Evolutionary conservation across 495 filamentous ascomycete genomes (phyloP).

Genomic region (Podospora bellae-mahoneyi): DNA sequence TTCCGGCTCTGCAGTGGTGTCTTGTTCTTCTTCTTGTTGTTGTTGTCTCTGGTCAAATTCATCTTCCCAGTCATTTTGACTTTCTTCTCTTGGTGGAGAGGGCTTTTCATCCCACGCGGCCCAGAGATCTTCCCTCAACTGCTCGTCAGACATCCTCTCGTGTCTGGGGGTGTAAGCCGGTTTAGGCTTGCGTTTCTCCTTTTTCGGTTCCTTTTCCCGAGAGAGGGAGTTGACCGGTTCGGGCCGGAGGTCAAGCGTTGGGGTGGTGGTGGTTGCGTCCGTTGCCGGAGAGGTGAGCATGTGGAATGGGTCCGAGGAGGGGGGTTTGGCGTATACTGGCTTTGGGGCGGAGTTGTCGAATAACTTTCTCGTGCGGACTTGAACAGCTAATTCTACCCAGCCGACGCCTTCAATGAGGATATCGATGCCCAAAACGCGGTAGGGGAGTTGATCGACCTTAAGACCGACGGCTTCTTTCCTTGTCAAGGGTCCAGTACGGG

Average conservation of each 20-base stretch:
- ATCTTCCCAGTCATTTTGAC: slow-evolving; percentile 3
- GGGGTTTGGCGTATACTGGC: background rate
- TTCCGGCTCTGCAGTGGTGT: slow-evolving; percentile 36
- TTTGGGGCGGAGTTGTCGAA: background rate
- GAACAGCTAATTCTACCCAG: slow-evolving; percentile 86
- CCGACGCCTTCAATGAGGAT: slow-evolving; percentile 87
- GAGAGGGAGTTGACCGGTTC: slow-evolving; percentile 16
- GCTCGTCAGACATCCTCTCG: background rate
- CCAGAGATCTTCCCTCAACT: background rate
- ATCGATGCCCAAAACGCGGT: slow-evolving; percentile 72
- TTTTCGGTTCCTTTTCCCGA: background rate
- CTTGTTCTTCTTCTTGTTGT: slow-evolving; percentile 34
- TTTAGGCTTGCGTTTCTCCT: background rate
- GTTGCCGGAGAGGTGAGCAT: background rate
- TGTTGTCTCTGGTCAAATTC: slow-evolving; percentile 27
- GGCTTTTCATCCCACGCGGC: background rate
- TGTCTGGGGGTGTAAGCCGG: background rate
- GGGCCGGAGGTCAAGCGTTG: slow-evolving; percentile 15
- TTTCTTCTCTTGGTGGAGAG: background rate
- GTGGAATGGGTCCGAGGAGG: background rate
- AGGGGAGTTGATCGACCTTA: slow-evolving; percentile 63
- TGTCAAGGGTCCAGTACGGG: slow-evolving; percentile 61
- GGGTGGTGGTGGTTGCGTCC: background rate
- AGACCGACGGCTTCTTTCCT: slow-evolving; percentile 49
- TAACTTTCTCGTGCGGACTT: slow-evolving; percentile 60